These are phyloP conservation scores for Fusarium coicis DNA, from an alignment of 2,329 filamentous ascomycete species.

Conservation along the genomic window DNA sequence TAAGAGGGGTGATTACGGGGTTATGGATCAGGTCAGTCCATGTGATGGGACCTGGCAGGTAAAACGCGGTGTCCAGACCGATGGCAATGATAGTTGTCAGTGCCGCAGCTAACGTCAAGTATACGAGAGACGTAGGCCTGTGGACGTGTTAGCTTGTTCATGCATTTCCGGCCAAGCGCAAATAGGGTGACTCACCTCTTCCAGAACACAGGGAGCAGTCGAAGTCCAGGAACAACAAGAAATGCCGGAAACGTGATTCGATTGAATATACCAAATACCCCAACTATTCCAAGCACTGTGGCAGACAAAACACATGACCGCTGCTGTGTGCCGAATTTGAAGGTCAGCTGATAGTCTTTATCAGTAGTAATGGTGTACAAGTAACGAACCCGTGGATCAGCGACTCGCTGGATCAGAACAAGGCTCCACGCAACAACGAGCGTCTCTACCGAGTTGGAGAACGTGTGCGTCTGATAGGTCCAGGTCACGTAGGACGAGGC, in stretches of 20 bases:
- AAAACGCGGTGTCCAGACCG: constrained; percentile 86
- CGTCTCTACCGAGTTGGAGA: constrained; percentile 97
- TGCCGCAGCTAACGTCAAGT: constrained; percentile 72
- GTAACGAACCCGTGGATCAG: constrained; percentile 75
- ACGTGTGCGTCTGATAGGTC: constrained; percentile 98
- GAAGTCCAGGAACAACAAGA: constrained; percentile 83
- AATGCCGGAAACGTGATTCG: constrained; percentile 97
- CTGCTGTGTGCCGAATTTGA: constrained; percentile 61
- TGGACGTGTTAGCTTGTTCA: constrained; percentile 35
- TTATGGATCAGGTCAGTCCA: constrained; percentile 71
- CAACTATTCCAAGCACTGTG: constrained; percentile 80
- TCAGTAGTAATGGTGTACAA: constrained; percentile 3
- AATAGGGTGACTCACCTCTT: constrained; percentile 70
- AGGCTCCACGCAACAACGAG: constrained; percentile 92
- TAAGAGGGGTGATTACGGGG: constrained; percentile 80
- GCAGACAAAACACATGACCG: constrained; percentile 81
- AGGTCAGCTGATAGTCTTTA: constrained; percentile 39
- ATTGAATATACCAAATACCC: constrained; percentile 91
- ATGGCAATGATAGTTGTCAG: constrained; percentile 79
- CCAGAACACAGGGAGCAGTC: constrained; percentile 85
- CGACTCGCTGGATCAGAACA: constrained; percentile 88
- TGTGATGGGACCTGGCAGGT: constrained; percentile 70
- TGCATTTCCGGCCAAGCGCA: constrained; percentile 18
- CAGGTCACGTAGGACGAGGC: constrained; percentile 98
- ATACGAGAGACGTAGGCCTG: constrained; percentile 70